Conservation (phyloP, 2,329 filamentous ascomycete genomes). For the Lizonia empirigonia region DNA sequence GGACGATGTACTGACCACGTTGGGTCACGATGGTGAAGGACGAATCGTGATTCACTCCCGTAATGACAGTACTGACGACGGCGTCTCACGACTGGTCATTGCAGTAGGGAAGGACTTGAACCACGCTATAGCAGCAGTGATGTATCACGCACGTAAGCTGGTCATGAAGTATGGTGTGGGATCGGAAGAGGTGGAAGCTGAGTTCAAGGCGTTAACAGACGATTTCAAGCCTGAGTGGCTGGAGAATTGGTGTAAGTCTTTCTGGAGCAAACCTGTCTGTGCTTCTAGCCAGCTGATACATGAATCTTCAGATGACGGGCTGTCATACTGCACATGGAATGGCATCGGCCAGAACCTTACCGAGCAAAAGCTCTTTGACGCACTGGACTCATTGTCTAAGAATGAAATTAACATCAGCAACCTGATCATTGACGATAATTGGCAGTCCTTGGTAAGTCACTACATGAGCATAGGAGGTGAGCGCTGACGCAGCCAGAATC, state of each 20-base stretch:
- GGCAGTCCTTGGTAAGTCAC: constrained; percentile 55
- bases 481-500: constrained; percentile 29
- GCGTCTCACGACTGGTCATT: constrained; percentile 68
- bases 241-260: constrained; percentile 70
- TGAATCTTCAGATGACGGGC: constrained; percentile 66
- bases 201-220: constrained; percentile 55
- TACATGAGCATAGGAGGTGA: background rate
- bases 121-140: constrained; percentile 74
- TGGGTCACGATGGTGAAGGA: constrained; percentile 69
- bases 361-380: constrained; percentile 76
- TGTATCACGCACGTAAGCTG: constrained; percentile 83
- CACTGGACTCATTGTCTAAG: constrained; percentile 72
- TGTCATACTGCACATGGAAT: constrained; percentile 98
- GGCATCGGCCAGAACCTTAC: constrained; percentile 82
- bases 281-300: background rate
- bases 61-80: constrained; percentile 68
- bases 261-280: background rate
- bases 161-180: constrained; percentile 55
- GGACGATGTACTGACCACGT: constrained; percentile 70
- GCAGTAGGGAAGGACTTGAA: constrained; percentile 76
- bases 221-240: constrained; percentile 70
- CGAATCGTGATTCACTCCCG: constrained; percentile 70
- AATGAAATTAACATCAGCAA: constrained; percentile 78
- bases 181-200: constrained; percentile 53
- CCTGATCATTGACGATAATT: constrained; percentile 96